A percentile compares a stretch with the other conserved stretches of the same genome.
Evolutionary conservation across 2,329 filamentous ascomycete species (phyloP).

Genomic region (Ophiostoma fasciatum): DNA sequence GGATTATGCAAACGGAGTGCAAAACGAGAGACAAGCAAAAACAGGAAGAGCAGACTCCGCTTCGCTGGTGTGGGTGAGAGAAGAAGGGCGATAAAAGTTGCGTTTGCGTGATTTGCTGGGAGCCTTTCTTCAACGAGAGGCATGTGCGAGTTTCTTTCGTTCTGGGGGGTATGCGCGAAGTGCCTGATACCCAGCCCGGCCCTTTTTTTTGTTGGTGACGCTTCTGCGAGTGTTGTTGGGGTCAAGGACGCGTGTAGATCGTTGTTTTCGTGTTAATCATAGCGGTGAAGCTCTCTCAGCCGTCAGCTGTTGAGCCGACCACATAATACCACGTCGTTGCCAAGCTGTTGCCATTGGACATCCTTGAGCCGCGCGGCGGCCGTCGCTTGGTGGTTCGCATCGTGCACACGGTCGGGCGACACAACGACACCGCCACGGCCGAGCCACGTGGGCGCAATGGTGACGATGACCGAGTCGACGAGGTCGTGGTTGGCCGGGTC

Average conservation of each 20-base stretch:
- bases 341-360: constrained; percentile 63
- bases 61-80: too few species aligned
- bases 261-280: too few species aligned
- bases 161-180: too few species aligned
- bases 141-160: too few species aligned
- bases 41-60: too few species aligned
- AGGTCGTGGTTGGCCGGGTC: constrained; percentile 42
- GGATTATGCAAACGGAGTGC: background rate
- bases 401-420: constrained; percentile 45
- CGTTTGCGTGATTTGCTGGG: background rate
- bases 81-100: background rate
- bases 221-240: too few species aligned
- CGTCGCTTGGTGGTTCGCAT: constrained; percentile 33
- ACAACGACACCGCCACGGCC: constrained; percentile 70
- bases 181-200: background rate
- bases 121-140: background rate
- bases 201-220: background rate
- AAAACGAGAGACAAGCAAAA: background rate
- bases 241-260: background rate
- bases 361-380: constrained; percentile 50
- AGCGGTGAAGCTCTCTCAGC: too few species aligned
- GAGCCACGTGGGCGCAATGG: constrained; percentile 82
- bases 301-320: constrained; percentile 30
- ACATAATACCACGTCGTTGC: constrained; percentile 71
- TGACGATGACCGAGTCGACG: constrained; percentile 64